phyloP scores from a whole-genome alignment of 164 flowering plant species.

The Protea cynaroides region DNA sequence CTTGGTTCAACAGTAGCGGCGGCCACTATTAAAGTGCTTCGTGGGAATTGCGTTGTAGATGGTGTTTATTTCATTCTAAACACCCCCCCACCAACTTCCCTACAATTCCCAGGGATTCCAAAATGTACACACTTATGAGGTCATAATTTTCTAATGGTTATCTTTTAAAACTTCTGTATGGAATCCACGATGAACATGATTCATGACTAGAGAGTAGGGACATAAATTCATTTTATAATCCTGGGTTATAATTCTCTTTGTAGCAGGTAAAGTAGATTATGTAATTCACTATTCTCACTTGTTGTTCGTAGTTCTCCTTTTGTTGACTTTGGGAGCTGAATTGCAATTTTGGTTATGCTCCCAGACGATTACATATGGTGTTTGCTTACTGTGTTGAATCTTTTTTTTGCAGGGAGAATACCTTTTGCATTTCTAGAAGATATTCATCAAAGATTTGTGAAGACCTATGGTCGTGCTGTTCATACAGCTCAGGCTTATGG shows the following conservation, averaged over 20 bases:
- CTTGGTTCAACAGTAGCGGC: no score
- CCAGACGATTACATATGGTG: neutral
- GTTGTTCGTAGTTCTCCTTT: neutral
- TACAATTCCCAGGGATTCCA: no score
- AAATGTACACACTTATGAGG: no score
- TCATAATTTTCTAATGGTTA: no score
- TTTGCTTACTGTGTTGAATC: neutral
- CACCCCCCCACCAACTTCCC: no score
- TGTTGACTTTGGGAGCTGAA: neutral
- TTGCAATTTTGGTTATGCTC: neutral
- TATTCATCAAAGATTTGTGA: constrained; percentile 77
- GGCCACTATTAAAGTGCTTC: no score
- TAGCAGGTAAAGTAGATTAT: neutral
- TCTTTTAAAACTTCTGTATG: no score
- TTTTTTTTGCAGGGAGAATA: constrained; percentile 56
- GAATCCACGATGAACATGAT: no score
- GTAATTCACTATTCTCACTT: neutral
- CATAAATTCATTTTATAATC: no score
- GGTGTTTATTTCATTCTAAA: no score
- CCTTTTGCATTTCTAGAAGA: constrained; percentile 95
- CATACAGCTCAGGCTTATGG: constrained; percentile 70
- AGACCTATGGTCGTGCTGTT: constrained; percentile 75
- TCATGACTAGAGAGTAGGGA: no score
- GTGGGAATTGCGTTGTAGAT: no score
- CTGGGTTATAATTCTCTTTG: neutral